These are phyloP conservation scores for Penicillium coffeae DNA, from an alignment of 495 filamentous ascomycete species.

Conservation along the genomic window DNA sequence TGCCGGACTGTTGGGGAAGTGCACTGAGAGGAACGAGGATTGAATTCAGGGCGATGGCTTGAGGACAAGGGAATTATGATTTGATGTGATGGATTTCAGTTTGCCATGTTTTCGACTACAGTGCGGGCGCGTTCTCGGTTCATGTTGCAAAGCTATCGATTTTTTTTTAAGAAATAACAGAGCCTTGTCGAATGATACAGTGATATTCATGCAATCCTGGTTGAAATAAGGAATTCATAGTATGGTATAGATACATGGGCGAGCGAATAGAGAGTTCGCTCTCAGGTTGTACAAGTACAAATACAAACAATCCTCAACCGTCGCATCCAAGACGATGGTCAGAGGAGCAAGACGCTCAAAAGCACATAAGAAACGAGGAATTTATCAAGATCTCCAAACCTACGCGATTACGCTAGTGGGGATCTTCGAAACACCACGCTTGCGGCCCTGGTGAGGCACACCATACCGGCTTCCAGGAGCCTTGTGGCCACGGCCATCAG, in stretches of 20 bases:
- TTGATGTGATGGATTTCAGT: neutral
- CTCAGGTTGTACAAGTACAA: constrained; percentile 25
- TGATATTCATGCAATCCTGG: neutral
- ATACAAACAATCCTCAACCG: constrained; percentile 11
- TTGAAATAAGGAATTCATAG: constrained; percentile 12
- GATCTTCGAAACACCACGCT: constrained; percentile 71
- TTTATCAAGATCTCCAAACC: neutral
- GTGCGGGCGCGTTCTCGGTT: no score
- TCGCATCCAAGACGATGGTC: constrained; percentile 4
- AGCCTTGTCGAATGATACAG: no score
- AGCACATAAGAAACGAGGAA: neutral
- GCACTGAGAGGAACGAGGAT: no score
- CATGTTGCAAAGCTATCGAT: no score
- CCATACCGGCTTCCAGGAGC: constrained; percentile 67
- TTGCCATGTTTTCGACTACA: neutral
- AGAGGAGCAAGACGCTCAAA: neutral
- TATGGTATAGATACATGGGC: constrained; percentile 30
- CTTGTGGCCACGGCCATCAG: constrained; percentile 52
- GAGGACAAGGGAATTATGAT: neutral
- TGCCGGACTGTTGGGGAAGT: constrained; percentile 23
- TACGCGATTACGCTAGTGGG: constrained; percentile 56
- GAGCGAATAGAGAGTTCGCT: constrained; percentile 15
- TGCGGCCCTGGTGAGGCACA: constrained; percentile 63
- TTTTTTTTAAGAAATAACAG: no score
- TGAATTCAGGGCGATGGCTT: no score